These are phyloP conservation scores for Phialophora verrucosa DNA, from an alignment of 2,329 filamentous ascomycete genomes.

Conservation along the genomic window DNA sequence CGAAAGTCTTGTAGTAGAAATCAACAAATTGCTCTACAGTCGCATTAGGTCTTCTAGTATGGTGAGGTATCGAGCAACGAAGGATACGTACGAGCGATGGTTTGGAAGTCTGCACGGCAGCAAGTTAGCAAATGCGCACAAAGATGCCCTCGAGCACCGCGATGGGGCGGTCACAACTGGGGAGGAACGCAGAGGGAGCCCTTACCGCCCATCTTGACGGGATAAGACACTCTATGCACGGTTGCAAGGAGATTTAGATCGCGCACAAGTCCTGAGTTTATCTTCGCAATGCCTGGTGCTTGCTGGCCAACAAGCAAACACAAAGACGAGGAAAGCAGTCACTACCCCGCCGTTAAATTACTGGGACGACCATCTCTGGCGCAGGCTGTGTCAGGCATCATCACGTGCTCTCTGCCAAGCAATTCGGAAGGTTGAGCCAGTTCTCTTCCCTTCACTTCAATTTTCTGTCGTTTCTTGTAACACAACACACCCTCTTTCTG, in stretches of 20 bases:
- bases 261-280: not conserved
- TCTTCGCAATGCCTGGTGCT: not conserved
- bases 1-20: slow-evolving; percentile 91
- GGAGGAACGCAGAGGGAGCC: not conserved
- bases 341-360: not conserved
- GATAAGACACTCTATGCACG: too few relatives aligned
- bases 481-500: not conserved
- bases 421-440: not conserved
- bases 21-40: slow-evolving; percentile 79
- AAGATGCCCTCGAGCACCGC: not conserved
- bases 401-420: not conserved
- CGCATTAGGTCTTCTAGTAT: slow-evolving; percentile 31
- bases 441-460: not conserved
- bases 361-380: slow-evolving; percentile 1
- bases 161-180: not conserved
- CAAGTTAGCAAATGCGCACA: not conserved
- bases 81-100: slow-evolving; percentile 49
- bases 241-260: not conserved
- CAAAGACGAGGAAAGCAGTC: not conserved
- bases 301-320: slow-evolving; percentile 2
- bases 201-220: slow-evolving; percentile 18
- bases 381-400: not conserved
- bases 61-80: not conserved
- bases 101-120: slow-evolving; percentile 45
- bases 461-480: not conserved